Base-by-base conservation (phyloP, 129 eudicot genomes). In the Centella asiatica region DNA sequence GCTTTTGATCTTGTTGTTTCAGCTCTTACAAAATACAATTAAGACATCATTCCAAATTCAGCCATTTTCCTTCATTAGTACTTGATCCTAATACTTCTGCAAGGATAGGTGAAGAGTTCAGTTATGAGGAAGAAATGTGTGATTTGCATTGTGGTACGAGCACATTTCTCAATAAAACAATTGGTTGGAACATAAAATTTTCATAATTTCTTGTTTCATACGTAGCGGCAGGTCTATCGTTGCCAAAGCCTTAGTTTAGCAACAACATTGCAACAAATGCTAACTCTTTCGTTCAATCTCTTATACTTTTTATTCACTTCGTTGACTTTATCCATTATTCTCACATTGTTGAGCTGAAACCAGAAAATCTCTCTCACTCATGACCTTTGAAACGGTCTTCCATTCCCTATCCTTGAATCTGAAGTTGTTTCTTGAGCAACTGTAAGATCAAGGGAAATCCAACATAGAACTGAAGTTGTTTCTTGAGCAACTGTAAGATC, bases 301-400 rank as follows among this genome's bases (percentile, higher is more conserved):
- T 47, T 65, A 44, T 72, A 76, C 68, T 62, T 76, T 17, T 44
- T 69, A 69, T 65, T 69, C 56, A 81, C 65, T 47, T 73, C 80
- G 11, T 64, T 45, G 44, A 81, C 76, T 25, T 76, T 81, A 27
- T 73, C 65, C n/a, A n/a, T n/a, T n/a, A n/a, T n/a, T n/a, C 57
- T 69, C 74, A 37, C 86, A 81, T 23, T 81, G 77, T 18, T 76
- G 82, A 42, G 86, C 75, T 2, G 86, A 73, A 14, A 66, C 74
- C 12, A 12, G 25, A 36, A 28, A 67, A 32, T 80, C 86, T 47
- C 80, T 69, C 25, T 73, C 74, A 0, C 6, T 44, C 82, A 81
- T 65, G 25, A 39, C 76, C 22, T 33, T 54, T 14, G 82, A 76
- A 69, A 81, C 61, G 0, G 67, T 72, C 12, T 48, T 69, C 82